These are phyloP conservation scores for Simplicillium aogashimaense DNA, from an alignment of 2,329 filamentous ascomycete genomes.

Conservation along the genomic window DNA sequence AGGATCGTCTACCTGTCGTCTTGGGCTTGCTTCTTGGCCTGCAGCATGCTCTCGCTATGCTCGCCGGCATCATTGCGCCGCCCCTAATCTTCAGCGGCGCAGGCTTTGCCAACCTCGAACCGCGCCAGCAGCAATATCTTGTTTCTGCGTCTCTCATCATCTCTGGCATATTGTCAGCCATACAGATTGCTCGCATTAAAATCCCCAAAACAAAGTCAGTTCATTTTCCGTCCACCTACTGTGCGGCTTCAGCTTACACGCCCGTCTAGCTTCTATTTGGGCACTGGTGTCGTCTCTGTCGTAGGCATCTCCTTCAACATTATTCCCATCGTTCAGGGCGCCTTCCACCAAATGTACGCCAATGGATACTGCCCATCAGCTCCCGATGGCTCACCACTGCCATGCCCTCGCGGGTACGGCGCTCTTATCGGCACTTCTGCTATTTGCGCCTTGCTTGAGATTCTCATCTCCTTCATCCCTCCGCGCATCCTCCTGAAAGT, in stretches of 20 bases:
- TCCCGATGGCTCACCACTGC: conserved; percentile 53
- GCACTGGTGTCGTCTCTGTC: conserved; percentile 72
- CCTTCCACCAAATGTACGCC: conserved; percentile 66
- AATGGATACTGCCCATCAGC: conserved; percentile 57
- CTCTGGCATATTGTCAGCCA: conserved; percentile 60
- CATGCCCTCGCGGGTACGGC: conserved; percentile 70
- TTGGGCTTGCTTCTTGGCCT: conserved; percentile 58
- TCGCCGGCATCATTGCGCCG: conserved; percentile 66
- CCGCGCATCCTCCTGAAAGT: conserved; percentile 58
- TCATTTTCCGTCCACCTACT: no score
- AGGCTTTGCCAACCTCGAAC: conserved; percentile 52
- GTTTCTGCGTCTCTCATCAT: conserved; percentile 73
- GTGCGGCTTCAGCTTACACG: no score
- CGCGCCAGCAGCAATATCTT: conserved; percentile 60
- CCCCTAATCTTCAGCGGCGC: conserved; percentile 60
- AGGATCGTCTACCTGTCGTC: conserved; percentile 58
- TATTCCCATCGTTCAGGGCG: conserved; percentile 63
- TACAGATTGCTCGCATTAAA: conserved; percentile 72
- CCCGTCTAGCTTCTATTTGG: conserved; percentile 54
- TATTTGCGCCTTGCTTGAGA: conserved; percentile 57
- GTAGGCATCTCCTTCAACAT: conserved; percentile 71
- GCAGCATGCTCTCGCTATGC: conserved; percentile 67
- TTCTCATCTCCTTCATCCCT: conserved; percentile 65
- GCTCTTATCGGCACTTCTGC: conserved; percentile 59
- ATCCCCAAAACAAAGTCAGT: conserved; percentile 53